Conservation (phyloP, 768 basidiomycete genomes). For the Chlorophyllum brunneum region DNA sequence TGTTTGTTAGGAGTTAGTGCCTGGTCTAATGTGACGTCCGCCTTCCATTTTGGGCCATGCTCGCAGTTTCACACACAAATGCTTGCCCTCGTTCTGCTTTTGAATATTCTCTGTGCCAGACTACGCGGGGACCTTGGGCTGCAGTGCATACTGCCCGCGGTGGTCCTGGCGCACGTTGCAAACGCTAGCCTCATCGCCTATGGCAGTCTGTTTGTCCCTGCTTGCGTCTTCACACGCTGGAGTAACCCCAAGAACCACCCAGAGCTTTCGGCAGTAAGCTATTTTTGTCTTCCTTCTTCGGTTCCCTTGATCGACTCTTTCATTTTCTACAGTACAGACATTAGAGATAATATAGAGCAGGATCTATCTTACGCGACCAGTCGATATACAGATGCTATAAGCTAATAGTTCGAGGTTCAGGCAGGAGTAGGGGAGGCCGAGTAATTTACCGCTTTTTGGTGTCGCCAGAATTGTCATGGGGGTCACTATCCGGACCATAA, state of each 20-base stretch:
- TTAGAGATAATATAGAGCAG: slow-evolving; percentile 1
- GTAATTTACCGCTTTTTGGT: slow-evolving; percentile 3
- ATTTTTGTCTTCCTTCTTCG: not conserved
- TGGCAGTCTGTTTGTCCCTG: not conserved
- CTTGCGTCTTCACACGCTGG: slow-evolving; percentile 2
- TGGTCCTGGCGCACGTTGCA: slow-evolving; percentile 2
- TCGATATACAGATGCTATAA: not conserved
- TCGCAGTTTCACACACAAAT: not conserved
- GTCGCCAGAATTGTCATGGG: not conserved
- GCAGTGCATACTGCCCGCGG: too few species aligned
- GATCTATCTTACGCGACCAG: not conserved
- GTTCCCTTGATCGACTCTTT: not conserved
- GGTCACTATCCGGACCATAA: slow-evolving; percentile 8
- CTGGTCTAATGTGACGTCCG: not conserved
- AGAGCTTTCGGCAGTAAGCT: not conserved
- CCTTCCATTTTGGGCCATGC: slow-evolving; percentile 1
- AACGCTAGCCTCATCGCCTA: too few species aligned
- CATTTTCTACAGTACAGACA: not conserved
- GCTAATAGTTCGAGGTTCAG: not conserved
- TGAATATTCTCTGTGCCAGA: not conserved
- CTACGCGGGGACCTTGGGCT: too few species aligned
- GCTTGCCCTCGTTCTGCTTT: too few species aligned
- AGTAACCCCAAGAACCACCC: not conserved
- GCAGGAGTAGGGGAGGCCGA: not conserved
- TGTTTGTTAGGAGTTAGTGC: slow-evolving; percentile 2